Evolutionary conservation across 176 grass and related monocot genomes (phyloP).

Genomic region (Oryza brachyantha): DNA sequence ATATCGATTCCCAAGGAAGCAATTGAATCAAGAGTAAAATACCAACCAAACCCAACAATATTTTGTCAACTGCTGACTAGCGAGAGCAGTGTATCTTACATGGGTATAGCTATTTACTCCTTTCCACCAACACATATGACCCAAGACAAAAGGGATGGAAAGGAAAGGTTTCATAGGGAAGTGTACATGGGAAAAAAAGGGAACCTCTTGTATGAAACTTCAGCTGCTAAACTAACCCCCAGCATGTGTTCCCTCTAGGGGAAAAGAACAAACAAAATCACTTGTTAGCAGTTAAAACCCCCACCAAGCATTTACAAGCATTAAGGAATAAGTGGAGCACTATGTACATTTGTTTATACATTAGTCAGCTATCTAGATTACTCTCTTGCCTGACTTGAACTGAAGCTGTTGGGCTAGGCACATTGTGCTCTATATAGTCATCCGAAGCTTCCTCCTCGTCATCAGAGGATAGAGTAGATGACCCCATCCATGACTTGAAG

Average conservation of each 20-base stretch:
- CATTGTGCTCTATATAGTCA: conserved; percentile 69
- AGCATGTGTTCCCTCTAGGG: background rate
- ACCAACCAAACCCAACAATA: background rate
- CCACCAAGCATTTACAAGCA: conserved; percentile 39
- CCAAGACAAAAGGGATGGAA: background rate
- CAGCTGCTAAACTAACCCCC: conserved; percentile 6
- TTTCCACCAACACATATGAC: background rate
- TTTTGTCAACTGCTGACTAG: background rate
- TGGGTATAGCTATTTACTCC: conserved; percentile 13
- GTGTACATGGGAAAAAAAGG: background rate
- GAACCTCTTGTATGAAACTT: background rate
- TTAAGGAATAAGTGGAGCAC: conserved; percentile 27
- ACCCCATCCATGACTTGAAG: conserved; percentile 96
- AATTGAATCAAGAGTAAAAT: background rate
- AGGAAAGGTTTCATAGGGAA: background rate
- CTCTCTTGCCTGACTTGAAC: conserved; percentile 32
- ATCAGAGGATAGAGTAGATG: conserved; percentile 84
- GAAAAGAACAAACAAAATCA: conserved; percentile 38
- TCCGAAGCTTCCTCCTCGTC: conserved; percentile 77
- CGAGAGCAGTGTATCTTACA: background rate
- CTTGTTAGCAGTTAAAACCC: conserved; percentile 27
- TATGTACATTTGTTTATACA: conserved; percentile 54
- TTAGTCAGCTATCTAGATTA: conserved; percentile 40
- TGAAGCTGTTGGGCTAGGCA: conserved; percentile 31
- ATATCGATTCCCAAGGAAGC: background rate